Percentiles rank a stretch among this genome's conserved stretches.
phyloP scores from a whole-genome alignment of 2,329 filamentous ascomycete species.

The Botrytis hyacinthi region DNA sequence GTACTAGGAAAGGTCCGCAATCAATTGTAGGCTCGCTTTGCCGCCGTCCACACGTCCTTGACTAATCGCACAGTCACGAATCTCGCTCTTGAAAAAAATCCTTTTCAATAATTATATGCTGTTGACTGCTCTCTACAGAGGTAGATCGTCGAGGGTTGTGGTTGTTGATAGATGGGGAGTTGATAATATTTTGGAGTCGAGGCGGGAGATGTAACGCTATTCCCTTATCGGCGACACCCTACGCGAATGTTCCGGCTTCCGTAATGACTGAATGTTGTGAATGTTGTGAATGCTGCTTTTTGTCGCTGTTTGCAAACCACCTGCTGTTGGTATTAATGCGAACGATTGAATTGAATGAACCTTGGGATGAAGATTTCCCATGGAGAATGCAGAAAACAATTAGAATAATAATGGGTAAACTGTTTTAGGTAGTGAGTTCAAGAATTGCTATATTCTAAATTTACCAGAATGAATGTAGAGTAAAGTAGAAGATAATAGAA shows the following conservation, averaged over 20 bases:
- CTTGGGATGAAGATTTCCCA: background rate
- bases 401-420: background rate
- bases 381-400: background rate
- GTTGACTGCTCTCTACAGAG: conserved; percentile 9
- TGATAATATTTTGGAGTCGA: conserved; percentile 21
- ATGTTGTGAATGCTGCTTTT: conserved; percentile 3
- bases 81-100: background rate
- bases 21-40: conserved; percentile 18
- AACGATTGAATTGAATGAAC: background rate
- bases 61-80: background rate
- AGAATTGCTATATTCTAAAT: background rate
- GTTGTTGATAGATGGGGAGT: conserved; percentile 5
- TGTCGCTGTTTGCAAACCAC: background rate
- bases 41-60: background rate
- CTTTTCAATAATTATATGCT: background rate
- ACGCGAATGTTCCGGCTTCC: conserved; percentile 3
- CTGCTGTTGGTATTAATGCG: background rate
- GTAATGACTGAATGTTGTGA: conserved; percentile 1
- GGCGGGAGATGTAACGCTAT: conserved; percentile 19
- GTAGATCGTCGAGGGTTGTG: conserved; percentile 14
- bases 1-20: conserved; percentile 5
- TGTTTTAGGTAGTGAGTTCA: too few relatives aligned
- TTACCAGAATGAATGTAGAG: background rate
- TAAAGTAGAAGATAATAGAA: background rate
- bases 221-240: conserved; percentile 19